Base-by-base conservation (phyloP, 768 basidiomycete species). In the Coprinopsis marcescibilis region DNA sequence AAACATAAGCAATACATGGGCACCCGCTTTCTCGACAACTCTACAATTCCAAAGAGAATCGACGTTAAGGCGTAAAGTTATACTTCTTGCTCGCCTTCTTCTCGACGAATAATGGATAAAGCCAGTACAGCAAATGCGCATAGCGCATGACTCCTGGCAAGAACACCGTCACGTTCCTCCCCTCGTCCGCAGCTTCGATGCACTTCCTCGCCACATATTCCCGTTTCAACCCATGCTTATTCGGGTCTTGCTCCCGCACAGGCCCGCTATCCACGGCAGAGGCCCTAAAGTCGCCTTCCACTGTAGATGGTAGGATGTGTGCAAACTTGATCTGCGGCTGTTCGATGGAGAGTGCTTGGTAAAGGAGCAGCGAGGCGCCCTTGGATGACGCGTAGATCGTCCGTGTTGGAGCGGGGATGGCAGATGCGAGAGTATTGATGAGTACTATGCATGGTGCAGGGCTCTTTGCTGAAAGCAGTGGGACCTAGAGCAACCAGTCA, bases 371-470 rank as follows among this genome's bases (percentile, higher is more conserved):
- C 1, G 85, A 80, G 0, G 91, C 86, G 2, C 84, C 72, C 62
- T 97, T 96, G 8, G 85, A 88, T 2, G 90, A 80, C 0, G 76
- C 80, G 59, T 97, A 97, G 27, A 97, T 66, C 1, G 88, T 68
- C 5, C 93, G 83, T 1, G 88, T 91, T 1, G 93, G 93, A 0
- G 92, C 80, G 2, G 93, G 88, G 27, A 93, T 81, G 4, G 84
- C 69, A 2, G 89, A 80, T 2, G 84, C 93, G 2, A 85, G 68
- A 23, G 83, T 86, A 6, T 89, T 89, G 27, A 96, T 60, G 33
- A 94, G 78, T 21, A 90, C 76, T 29, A 95, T 71, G 0, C 88
- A 78, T 0, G 92, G 91, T 0, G 77, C 71, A 0, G 60, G 46
- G 0, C 89, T 92, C 0, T 81, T 76, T 20, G 70, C 58, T 10